phyloP scores from a whole-genome alignment of 768 basidiomycete genomes.

The Phylloporus sp. region DNA sequence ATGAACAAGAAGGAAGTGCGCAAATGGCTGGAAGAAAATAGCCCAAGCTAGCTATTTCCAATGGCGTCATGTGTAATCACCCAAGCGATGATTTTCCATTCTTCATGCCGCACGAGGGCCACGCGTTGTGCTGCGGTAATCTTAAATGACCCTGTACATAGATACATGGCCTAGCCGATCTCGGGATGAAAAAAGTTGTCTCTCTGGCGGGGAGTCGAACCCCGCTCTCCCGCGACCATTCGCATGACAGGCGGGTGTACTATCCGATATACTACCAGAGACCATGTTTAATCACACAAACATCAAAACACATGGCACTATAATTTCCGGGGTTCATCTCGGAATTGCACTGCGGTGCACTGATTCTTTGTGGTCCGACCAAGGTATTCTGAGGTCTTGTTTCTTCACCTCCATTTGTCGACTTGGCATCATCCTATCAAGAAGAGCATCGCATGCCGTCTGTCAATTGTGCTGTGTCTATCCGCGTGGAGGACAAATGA shows the following conservation, averaged over 20 bases:
- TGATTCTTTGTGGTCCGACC: too few relatives aligned
- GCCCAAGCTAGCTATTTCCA: conserved; percentile 6
- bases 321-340: background rate
- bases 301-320: background rate
- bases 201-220: conserved; percentile 48
- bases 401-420: too few relatives aligned
- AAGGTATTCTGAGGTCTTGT: too few relatives aligned
- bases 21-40: conserved; percentile 71
- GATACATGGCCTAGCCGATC: too few relatives aligned
- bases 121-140: background rate
- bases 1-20: conserved; percentile 77
- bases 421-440: too few relatives aligned
- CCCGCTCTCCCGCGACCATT: conserved; percentile 43
- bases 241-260: conserved; percentile 50
- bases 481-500: too few relatives aligned
- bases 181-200: too few relatives aligned
- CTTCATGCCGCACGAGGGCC: background rate
- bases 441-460: too few relatives aligned
- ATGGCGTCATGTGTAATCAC: background rate
- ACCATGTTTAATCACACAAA: conserved; percentile 6
- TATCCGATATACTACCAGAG: conserved; percentile 51
- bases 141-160: too few relatives aligned
- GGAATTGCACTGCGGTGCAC: too few relatives aligned
- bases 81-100: background rate
- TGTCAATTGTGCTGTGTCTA: too few relatives aligned